Evolutionary conservation across 2,329 filamentous ascomycete genomes (phyloP).

Genomic region (Neofusicoccum ribis): DNA sequence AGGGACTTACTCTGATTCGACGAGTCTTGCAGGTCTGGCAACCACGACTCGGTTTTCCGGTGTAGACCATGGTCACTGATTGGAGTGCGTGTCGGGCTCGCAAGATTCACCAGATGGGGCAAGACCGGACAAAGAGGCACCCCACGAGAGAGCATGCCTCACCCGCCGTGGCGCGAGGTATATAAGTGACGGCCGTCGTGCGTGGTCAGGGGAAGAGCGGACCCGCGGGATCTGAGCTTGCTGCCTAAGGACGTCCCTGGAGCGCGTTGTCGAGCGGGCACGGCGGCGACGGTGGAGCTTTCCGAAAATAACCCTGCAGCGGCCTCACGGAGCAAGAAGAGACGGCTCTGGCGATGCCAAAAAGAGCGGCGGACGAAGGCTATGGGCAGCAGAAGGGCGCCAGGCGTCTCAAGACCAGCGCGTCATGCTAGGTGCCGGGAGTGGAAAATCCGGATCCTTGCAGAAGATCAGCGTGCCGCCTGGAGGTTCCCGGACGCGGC

Average conservation of each 20-base stretch:
- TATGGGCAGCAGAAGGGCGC: neutral
- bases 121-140: slow-evolving; percentile 10
- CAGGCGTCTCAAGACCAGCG: neutral
- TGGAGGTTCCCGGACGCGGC: slow-evolving; percentile 1
- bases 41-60: slow-evolving; percentile 50
- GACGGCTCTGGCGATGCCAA: neutral
- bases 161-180: slow-evolving; percentile 13
- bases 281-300: neutral
- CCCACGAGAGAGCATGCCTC: slow-evolving; percentile 10
- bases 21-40: slow-evolving; percentile 74
- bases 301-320: neutral
- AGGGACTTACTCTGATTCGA: slow-evolving; percentile 65
- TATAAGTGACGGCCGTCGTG: neutral
- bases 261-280: no score
- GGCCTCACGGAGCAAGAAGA: neutral
- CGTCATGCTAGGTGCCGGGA: neutral
- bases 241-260: neutral
- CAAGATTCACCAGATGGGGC: slow-evolving; percentile 11
- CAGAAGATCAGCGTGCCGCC: neutral
- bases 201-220: slow-evolving; percentile 8
- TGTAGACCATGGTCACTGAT: slow-evolving; percentile 37
- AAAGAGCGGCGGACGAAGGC: slow-evolving; percentile 1
- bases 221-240: neutral
- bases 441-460: neutral
- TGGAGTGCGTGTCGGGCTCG: neutral